Percentiles rank a stretch among this genome's conserved stretches.
phyloP scores from a whole-genome alignment of 208 protist species.

The Acanthamoeba sp. region DNA sequence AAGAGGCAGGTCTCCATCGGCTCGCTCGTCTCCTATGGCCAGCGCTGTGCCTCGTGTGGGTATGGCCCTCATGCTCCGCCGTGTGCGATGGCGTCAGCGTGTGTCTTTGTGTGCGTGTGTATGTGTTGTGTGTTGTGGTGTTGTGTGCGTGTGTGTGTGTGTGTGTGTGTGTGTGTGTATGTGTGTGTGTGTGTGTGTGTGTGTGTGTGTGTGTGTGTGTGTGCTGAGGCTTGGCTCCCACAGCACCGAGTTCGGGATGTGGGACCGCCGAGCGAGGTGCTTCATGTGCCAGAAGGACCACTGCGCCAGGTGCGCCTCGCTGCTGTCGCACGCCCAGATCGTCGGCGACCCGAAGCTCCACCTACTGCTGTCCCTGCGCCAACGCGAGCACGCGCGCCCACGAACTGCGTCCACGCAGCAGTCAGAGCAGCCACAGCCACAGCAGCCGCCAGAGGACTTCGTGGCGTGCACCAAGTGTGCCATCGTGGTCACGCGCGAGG shows the following conservation, averaged over 20 bases:
- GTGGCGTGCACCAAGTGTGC: background rate
- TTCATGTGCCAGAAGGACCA: slow-evolving; percentile 47
- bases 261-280: background rate
- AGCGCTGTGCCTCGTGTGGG: slow-evolving; percentile 39
- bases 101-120: background rate
- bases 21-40: background rate
- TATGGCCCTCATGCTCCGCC: background rate
- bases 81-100: too few relatives aligned
- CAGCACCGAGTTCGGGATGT: slow-evolving; percentile 3
- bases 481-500: slow-evolving; percentile 37
- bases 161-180: background rate
- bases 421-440: background rate
- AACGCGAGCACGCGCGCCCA: background rate
- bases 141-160: background rate
- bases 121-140: background rate
- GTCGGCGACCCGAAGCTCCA: slow-evolving; percentile 35
- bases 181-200: background rate
- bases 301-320: slow-evolving; percentile 19
- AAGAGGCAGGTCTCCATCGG: slow-evolving; percentile 20
- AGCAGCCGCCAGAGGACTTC: background rate
- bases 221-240: background rate
- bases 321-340: slow-evolving; percentile 11
- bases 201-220: background rate
- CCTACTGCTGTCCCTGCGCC: background rate
- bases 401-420: background rate